Base-by-base conservation (phyloP, 2,329 filamentous ascomycete species). In the Aspergillus sp. region DNA sequence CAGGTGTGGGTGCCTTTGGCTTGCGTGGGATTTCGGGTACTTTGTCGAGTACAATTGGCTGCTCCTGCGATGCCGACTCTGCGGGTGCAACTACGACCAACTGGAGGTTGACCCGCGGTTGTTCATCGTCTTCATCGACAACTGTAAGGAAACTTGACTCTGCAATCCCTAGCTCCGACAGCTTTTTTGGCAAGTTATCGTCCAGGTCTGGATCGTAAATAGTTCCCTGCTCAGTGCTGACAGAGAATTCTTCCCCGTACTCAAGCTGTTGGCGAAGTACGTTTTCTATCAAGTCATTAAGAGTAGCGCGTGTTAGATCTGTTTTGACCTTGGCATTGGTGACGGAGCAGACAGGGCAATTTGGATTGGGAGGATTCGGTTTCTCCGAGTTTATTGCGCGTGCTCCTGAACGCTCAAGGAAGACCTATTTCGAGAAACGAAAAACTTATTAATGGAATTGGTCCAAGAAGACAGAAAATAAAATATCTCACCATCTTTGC, bases 131-230 rank as follows among this genome's bases (percentile, higher is more conserved):
- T 56, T 96, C 84, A 62, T 90, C 95, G n/a, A 89, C 87, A 52
- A 98, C 79, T 0, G 90, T 96, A 62, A 98, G 75, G 71, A 96
- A 93, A 52, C 83, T 87, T 62, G 90, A 90, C 23, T 83, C 79
- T 57, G 84, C 84, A 66, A 97, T 85, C 11, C 88, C 90, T 8
- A 97, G 81, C 19, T 96, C 90, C 24, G 75, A 81, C 51, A 99
- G 82, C 60, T 89, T 92, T 78, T 91, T 96, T 1, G 80, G 74
- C 1, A 98, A 78, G 67, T 97, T 96, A 57, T 96, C 90, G 4
- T 91, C 91, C 68, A 96, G 86, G 56, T 98, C 95, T 0, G 88
- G 85, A 67, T 98, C 95, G 67, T 96, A 98, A 43, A 98, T 81
- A n/a, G 93, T 81, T 51, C 88, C 88, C 9, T 84, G 80, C 6